phyloP scores from a whole-genome alignment of 345 rosid species.

The Camelina laxa region DNA sequence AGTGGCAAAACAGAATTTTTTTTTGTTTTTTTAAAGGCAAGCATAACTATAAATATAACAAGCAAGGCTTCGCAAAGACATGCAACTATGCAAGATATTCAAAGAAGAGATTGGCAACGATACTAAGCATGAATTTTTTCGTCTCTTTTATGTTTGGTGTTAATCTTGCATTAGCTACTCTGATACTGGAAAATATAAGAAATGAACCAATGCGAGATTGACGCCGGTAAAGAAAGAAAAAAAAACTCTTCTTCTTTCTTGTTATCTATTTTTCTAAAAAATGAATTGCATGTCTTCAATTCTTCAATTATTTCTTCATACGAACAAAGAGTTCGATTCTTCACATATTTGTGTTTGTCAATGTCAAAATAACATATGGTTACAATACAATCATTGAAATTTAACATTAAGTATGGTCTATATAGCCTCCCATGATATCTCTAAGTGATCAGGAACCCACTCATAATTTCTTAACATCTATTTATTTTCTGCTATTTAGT shows the following conservation, averaged over 20 bases:
- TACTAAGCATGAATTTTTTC: too few species aligned
- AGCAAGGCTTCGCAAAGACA: too few species aligned
- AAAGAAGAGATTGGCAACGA: too few species aligned
- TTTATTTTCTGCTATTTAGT: conserved; percentile 27
- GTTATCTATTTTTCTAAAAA: neutral
- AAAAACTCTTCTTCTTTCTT: neutral
- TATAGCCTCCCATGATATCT: conserved; percentile 9
- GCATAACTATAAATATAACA: too few species aligned
- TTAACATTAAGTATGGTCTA: neutral
- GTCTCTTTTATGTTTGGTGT: too few species aligned
- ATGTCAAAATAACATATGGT: neutral
- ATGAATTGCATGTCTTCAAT: neutral
- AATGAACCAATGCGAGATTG: too few species aligned
- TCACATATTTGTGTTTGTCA: conserved; percentile 2
- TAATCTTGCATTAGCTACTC: too few species aligned
- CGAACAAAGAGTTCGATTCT: neutral
- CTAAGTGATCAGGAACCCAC: conserved; percentile 12
- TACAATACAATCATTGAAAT: conserved; percentile 26
- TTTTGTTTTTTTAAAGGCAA: too few species aligned
- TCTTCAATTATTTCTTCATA: neutral
- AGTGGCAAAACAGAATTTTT: too few species aligned
- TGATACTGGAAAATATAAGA: too few species aligned
- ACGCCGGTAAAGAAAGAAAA: too few species aligned
- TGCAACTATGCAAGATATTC: too few species aligned
- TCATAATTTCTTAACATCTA: conserved; percentile 30